Base-by-base conservation (phyloP, 495 filamentous ascomycete genomes). In the Chaetomium fimeti region DNA sequence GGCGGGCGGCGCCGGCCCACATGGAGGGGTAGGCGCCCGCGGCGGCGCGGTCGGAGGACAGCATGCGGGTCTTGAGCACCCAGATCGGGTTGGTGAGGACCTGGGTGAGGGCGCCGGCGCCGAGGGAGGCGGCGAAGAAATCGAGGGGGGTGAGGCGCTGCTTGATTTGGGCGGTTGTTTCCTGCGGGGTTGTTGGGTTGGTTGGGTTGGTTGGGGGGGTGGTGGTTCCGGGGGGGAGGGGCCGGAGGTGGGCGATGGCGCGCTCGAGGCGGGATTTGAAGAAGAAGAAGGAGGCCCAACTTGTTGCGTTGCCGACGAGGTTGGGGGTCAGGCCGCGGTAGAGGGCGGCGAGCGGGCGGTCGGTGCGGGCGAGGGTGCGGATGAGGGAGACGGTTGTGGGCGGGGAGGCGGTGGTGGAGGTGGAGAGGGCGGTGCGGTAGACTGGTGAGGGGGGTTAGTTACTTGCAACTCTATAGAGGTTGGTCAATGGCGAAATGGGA, bases 1-100 rank as follows among this genome's bases (percentile, higher is more conserved):
- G 84, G 55, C 84, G 83, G 32, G 66, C 75, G 29, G 85, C 81
- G 55, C 94, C 94, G 58, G 87, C 78, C 57, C 78, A 77, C 74
- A 96, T 87, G 64, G 84, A 87, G n/a, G 83, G 78, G 77, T 98
- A 99, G 6, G 93, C 93, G 58, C 91, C 91, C 1, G 86, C 88
- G 27, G 84, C 81, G 47, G 79, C 76, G 53, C 83, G 83, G 68
- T 92, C 88, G 3, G 88, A 91, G 36, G 92, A 90, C 15, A 99
- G 80, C 93, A 99, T 98, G 57, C 94, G 90, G 3, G 94, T 99
- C 75, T 98, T 98, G 73, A 99, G 85, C 7, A 99, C 94, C 94
- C 94, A 99, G 71, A 99, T 89, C 5, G 94, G 94, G 72, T 99
- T 99, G 55, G 95, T 98, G 65, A 90, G 78, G 28, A 92, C 72